phyloP scores from a whole-genome alignment of 306 rosid species.

The Ormosia emarginata region DNA sequence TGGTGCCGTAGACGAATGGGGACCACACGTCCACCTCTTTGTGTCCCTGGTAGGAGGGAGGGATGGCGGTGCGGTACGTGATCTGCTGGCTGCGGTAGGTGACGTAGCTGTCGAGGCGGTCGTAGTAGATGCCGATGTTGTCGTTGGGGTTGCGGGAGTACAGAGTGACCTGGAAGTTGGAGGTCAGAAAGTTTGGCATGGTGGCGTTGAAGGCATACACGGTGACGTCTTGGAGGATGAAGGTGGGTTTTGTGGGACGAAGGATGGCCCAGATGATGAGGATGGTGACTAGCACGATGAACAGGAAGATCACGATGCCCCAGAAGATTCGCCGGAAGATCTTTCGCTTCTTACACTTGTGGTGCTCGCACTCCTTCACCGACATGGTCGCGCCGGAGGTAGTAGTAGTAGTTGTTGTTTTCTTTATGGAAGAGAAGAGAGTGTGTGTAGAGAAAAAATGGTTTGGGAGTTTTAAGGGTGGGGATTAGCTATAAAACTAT shows the following conservation, averaged over 20 bases:
- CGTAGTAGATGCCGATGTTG: slow-evolving; percentile 84
- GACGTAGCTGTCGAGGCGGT: slow-evolving; percentile 64
- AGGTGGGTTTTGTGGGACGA: slow-evolving; percentile 68
- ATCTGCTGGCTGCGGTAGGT: slow-evolving; percentile 69
- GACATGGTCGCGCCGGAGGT: slow-evolving; percentile 30
- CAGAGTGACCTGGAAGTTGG: slow-evolving; percentile 76
- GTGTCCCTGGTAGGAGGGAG: slow-evolving; percentile 84
- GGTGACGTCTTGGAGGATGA: slow-evolving; percentile 91
- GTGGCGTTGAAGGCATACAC: slow-evolving; percentile 87
- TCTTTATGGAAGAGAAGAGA: neutral
- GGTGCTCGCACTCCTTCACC: slow-evolving; percentile 57
- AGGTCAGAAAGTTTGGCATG: slow-evolving; percentile 66
- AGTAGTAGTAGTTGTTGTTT: neutral
- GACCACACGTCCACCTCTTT: slow-evolving; percentile 82
- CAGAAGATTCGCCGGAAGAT: slow-evolving; percentile 24
- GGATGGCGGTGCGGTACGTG: slow-evolving; percentile 68
- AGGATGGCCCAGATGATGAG: slow-evolving; percentile 78
- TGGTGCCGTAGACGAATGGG: slow-evolving; percentile 69
- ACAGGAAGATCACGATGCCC: slow-evolving; percentile 39
- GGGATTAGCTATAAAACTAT: no score
- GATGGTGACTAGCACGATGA: slow-evolving; percentile 58
- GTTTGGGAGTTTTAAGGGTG: neutral
- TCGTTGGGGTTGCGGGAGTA: slow-evolving; percentile 81
- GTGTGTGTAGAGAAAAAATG: no score
- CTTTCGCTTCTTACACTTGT: slow-evolving; percentile 29